These are phyloP conservation scores for Cryptosporidium sp. DNA, from an alignment of 169 alveolate genomes.

Conservation along the genomic window DNA sequence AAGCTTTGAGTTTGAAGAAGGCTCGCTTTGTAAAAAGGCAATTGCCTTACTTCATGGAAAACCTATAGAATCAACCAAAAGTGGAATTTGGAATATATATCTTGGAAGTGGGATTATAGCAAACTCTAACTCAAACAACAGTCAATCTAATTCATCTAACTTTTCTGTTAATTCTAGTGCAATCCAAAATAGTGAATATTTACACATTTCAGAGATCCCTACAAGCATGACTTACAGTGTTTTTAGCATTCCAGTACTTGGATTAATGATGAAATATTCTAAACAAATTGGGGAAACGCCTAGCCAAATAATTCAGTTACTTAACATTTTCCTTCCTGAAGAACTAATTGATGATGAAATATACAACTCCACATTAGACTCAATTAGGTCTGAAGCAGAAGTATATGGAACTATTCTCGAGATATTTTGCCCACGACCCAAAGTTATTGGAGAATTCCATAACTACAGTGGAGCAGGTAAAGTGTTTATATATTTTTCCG, in stretches of 20 bases:
- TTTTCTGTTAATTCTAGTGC: background rate
- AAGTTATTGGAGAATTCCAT: slow-evolving; percentile 27
- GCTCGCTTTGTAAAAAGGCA: slow-evolving; percentile 35
- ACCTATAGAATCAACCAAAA: slow-evolving; percentile 41
- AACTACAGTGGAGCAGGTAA: slow-evolving; percentile 54
- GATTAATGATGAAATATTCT: slow-evolving; percentile 37
- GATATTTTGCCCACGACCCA: slow-evolving; percentile 65
- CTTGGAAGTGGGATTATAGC: slow-evolving; percentile 4
- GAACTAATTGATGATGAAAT: slow-evolving; percentile 35
- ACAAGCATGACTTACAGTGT: slow-evolving; percentile 50
- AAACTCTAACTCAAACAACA: background rate
- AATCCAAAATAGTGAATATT: slow-evolving; percentile 44
- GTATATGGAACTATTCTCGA: slow-evolving; percentile 66
- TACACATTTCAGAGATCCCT: slow-evolving; percentile 15
- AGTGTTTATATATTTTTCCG: slow-evolving; percentile 51
- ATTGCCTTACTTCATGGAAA: slow-evolving; percentile 48
- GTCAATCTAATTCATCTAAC: background rate
- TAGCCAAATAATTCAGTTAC: slow-evolving; percentile 44
- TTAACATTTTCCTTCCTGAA: slow-evolving; percentile 55
- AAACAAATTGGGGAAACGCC: slow-evolving; percentile 74
- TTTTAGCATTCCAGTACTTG: slow-evolving; percentile 46
- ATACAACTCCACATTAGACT: slow-evolving; percentile 42
- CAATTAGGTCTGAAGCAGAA: slow-evolving; percentile 58
- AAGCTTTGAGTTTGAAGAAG: slow-evolving; percentile 65
- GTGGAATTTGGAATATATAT: slow-evolving; percentile 67